These are phyloP conservation scores for Neonectria hederae DNA, from an alignment of 2,329 filamentous ascomycete genomes.

Conservation along the genomic window DNA sequence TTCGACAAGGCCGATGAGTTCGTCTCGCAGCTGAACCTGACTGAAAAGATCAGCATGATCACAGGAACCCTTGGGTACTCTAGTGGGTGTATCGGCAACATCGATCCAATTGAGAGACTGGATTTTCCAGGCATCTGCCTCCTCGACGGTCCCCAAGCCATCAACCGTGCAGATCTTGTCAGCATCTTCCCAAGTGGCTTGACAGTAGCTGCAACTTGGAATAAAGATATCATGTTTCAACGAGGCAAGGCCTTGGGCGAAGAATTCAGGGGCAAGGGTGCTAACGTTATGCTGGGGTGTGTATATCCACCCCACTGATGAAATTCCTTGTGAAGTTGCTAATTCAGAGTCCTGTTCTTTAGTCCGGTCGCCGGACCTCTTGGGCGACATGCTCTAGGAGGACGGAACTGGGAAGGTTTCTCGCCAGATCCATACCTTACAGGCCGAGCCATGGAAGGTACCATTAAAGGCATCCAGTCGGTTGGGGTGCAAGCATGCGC, in stretches of 20 bases:
- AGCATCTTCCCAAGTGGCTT: constrained; percentile 61
- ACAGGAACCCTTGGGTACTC: neutral
- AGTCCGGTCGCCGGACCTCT: constrained; percentile 52
- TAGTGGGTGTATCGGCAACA: constrained; percentile 27
- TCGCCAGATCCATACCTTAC: constrained; percentile 73
- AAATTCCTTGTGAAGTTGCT: neutral
- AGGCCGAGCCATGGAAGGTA: constrained; percentile 55
- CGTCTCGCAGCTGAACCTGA: constrained; percentile 5
- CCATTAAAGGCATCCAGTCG: constrained; percentile 43
- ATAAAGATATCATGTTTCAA: constrained; percentile 72
- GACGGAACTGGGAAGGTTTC: constrained; percentile 71
- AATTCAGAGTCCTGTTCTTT: neutral
- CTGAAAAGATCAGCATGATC: constrained; percentile 7
- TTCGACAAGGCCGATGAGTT: neutral
- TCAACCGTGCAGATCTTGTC: constrained; percentile 45
- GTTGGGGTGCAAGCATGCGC: constrained; percentile 46
- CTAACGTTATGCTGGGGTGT: constrained; percentile 81
- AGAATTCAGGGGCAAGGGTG: constrained; percentile 80
- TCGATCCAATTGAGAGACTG: constrained; percentile 46
- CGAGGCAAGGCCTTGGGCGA: constrained; percentile 78
- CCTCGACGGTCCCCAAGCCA: constrained; percentile 39
- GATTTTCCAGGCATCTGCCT: constrained; percentile 52
- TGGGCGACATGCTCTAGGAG: constrained; percentile 53
- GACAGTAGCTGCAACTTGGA: constrained; percentile 71
- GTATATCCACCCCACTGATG: constrained; percentile 35